Conservation (phyloP, 2,329 filamentous ascomycete species). For the Calonectria crousiana region DNA sequence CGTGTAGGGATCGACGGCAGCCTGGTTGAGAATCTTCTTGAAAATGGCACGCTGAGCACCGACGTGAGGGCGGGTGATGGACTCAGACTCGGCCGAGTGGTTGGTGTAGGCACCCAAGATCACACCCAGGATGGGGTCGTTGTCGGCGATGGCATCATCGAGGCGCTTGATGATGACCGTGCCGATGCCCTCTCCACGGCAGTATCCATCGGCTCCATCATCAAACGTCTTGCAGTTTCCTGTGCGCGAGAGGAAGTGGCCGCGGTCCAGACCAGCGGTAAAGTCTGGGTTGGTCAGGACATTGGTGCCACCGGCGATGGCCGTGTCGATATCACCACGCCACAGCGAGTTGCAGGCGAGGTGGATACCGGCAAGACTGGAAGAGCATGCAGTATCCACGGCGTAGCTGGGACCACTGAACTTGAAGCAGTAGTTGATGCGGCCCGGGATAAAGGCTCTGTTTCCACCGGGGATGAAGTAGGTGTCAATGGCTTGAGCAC, state of each 20-base stretch:
- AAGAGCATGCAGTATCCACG: conserved; percentile 84
- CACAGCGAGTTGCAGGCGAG: conserved; percentile 77
- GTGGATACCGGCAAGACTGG: conserved; percentile 78
- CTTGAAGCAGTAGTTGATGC: conserved; percentile 85
- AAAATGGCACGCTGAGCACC: conserved; percentile 73
- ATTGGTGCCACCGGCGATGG: conserved; percentile 81
- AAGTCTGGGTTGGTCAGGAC: conserved; percentile 75
- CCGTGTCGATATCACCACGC: conserved; percentile 82
- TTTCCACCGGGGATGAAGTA: conserved; percentile 61
- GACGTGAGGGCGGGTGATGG: conserved; percentile 78
- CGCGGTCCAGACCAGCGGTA: conserved; percentile 72
- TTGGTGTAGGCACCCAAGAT: conserved; percentile 75
- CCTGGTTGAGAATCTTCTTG: conserved; percentile 75
- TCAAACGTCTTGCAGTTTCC: conserved; percentile 62
- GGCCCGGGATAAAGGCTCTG: conserved; percentile 64
- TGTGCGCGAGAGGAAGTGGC: conserved; percentile 71
- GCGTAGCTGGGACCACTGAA: conserved; percentile 80
- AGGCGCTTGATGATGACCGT: conserved; percentile 64
- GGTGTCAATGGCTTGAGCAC: conserved; percentile 73
- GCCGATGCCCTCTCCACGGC: conserved; percentile 62
- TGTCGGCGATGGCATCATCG: conserved; percentile 63
- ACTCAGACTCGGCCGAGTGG: conserved; percentile 77
- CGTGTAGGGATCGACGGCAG: conserved; percentile 80
- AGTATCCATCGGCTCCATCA: conserved; percentile 71
- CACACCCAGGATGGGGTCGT: conserved; percentile 74